phyloP scores from a whole-genome alignment of 768 basidiomycete genomes.

The Suillus ampliporus region DNA sequence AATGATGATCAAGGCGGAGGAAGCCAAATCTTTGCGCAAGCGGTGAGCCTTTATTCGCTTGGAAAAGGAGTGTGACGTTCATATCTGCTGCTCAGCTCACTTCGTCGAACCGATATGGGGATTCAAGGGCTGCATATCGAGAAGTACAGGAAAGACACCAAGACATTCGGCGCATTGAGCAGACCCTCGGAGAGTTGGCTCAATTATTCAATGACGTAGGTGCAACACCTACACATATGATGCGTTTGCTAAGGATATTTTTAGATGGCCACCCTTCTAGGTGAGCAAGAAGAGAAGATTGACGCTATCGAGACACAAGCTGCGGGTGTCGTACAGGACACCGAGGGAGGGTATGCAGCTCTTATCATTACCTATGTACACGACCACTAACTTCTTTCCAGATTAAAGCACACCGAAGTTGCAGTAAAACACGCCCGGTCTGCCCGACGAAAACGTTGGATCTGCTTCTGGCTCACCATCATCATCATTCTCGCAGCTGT shows the following conservation, averaged over 20 bases:
- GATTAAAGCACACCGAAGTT: slow-evolving; percentile 63
- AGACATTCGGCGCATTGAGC: slow-evolving; percentile 85
- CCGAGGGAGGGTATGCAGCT: slow-evolving; percentile 66
- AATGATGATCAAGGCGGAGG: slow-evolving; percentile 61
- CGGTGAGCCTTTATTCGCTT: slow-evolving; percentile 44
- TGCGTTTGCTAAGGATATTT: slow-evolving; percentile 9
- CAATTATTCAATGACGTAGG: slow-evolving; percentile 85
- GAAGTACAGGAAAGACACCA: slow-evolving; percentile 91
- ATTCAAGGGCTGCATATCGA: slow-evolving; percentile 78
- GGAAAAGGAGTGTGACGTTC: neutral
- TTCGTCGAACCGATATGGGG: slow-evolving; percentile 80
- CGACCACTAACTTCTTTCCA: slow-evolving; percentile 30
- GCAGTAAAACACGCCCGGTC: slow-evolving; percentile 72
- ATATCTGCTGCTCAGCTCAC: slow-evolving; percentile 54
- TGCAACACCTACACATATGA: slow-evolving; percentile 11
- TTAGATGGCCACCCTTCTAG: slow-evolving; percentile 79
- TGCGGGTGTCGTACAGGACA: slow-evolving; percentile 65
- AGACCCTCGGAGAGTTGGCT: slow-evolving; percentile 86
- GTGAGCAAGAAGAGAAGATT: slow-evolving; percentile 82
- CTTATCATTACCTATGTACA: neutral
- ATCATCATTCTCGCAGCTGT: slow-evolving; percentile 58
- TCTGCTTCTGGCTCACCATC: slow-evolving; percentile 74
- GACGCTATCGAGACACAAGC: slow-evolving; percentile 67
- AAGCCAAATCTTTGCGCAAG: slow-evolving; percentile 80
- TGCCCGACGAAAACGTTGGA: slow-evolving; percentile 85